These are phyloP conservation scores for Gaeumannomyces sp. DNA, from an alignment of 2,329 filamentous ascomycete species.

Conservation along the genomic window DNA sequence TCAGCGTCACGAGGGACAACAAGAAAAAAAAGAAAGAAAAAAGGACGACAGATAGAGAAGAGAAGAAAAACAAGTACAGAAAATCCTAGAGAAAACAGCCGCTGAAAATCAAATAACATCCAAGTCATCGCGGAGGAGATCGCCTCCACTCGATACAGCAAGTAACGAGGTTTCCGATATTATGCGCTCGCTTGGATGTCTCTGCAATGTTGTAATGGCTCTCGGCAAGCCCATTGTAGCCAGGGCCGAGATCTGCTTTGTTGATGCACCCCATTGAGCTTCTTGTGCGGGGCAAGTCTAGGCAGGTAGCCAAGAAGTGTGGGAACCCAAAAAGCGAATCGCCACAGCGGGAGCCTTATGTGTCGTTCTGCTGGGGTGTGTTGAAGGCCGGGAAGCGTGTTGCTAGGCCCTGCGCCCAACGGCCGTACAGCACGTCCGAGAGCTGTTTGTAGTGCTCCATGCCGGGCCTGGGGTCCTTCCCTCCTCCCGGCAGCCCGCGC, in stretches of 20 bases:
- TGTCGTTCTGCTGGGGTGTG: not conserved
- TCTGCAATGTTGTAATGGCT: not conserved
- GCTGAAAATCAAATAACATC: not conserved
- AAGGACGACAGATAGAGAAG: not conserved
- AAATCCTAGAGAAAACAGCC: not conserved
- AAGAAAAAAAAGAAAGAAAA: conserved; percentile 8
- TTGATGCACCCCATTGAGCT: not conserved
- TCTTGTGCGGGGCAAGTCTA: too few relatives aligned
- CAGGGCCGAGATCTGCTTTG: not conserved
- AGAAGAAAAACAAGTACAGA: not conserved
- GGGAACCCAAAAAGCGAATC: not conserved
- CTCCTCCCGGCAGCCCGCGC: conserved; percentile 42
- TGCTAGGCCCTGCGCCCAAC: conserved; percentile 81
- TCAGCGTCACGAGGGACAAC: not conserved
- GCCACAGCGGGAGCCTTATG: not conserved
- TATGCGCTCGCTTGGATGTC: not conserved
- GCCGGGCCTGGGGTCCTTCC: conserved; percentile 49
- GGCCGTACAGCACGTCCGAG: conserved; percentile 81
- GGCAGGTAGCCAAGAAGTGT: not conserved
- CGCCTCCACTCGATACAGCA: not conserved
- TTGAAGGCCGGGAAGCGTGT: conserved; percentile 11
- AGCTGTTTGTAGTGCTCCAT: conserved; percentile 92
- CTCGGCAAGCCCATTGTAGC: not conserved
- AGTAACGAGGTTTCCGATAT: not conserved
- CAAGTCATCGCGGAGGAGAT: not conserved